Base-by-base conservation (phyloP, 2,329 filamentous ascomycete genomes). In the Paradendryphiella salina region DNA sequence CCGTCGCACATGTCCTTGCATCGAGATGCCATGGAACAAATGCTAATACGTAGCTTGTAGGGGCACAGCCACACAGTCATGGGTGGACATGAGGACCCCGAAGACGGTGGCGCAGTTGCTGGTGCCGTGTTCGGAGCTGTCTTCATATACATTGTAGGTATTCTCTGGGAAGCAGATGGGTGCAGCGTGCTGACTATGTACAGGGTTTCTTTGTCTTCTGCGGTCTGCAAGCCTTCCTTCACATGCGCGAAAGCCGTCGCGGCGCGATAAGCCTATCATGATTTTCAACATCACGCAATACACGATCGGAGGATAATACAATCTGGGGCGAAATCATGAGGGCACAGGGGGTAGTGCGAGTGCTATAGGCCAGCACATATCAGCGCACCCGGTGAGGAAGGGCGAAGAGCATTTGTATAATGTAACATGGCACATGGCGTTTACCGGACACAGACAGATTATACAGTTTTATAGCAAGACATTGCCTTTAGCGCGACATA, bases 121-220 rank as follows among this genome's bases (percentile, higher is more conserved):
- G 84, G 82, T 20, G 93, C 91, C 21, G 86, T 96, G 46, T 96
- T 96, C 67, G 86, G 85, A 20, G 90, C 93, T 34, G 92, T 97
- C 34, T 79, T 90, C 44, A 87, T 97, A 69, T 97, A 97, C 71
- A 84, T 81, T 61, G 93, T 96, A 86, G 61, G 89, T 84, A n/a
- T 15, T 8, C 14, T 33, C 3, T 23, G n/a, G 9, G 2, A 11
- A 15, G 28, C n/a, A 14, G 13, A 6, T 0, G 2, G 4, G 9
- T 4, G 14, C 31, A 20, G 28, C 14, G 5, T 21, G 15, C 49
- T 56, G 53, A 65, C 21, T 17, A 5, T 20, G 26, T 11, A 31
- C 38, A 65, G 92, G 85, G 82, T 14, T 97, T 97, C 80, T 83
- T 96, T 49, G 81, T 95, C 42, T 96, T 96, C 77, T 97, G 93